phyloP scores from a whole-genome alignment of 192 early-diverging fungal species.

The Backusella westeae region DNA sequence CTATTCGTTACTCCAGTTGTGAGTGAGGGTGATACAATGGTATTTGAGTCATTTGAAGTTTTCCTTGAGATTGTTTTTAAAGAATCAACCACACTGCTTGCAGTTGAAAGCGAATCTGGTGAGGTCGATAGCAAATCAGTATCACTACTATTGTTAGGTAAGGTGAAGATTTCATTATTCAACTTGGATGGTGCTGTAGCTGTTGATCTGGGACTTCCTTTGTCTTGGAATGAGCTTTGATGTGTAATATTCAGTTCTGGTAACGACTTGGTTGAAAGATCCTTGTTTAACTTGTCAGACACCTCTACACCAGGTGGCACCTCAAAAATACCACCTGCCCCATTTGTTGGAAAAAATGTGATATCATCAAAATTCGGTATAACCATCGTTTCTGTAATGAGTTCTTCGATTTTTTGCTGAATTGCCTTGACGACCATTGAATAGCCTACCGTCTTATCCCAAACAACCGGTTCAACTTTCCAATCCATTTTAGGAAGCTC shows the following conservation, averaged over 20 bases:
- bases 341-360: constrained; percentile 70
- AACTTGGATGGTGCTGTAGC: not conserved
- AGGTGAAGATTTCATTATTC: not conserved
- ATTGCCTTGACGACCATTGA: constrained; percentile 79
- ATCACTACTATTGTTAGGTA: not conserved
- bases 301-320: not conserved
- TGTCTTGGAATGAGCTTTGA: not conserved
- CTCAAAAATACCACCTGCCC: constrained; percentile 61
- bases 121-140: not conserved
- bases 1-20: not conserved
- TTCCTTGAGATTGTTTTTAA: not conserved
- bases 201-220: not conserved
- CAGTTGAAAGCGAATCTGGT: not conserved
- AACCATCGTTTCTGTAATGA: constrained; percentile 77
- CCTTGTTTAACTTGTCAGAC: not conserved
- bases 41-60: not conserved
- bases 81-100: not conserved
- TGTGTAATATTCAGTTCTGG: constrained; percentile 20
- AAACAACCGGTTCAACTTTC: constrained; percentile 81
- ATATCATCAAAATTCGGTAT: constrained; percentile 91
- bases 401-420: constrained; percentile 80
- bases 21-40: not conserved
- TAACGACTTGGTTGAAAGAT: constrained; percentile 15
- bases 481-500: constrained; percentile 76
- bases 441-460: constrained; percentile 77